These are phyloP conservation scores for Ascochyta lentis DNA, from an alignment of 2,329 filamentous ascomycete species.

Conservation along the genomic window DNA sequence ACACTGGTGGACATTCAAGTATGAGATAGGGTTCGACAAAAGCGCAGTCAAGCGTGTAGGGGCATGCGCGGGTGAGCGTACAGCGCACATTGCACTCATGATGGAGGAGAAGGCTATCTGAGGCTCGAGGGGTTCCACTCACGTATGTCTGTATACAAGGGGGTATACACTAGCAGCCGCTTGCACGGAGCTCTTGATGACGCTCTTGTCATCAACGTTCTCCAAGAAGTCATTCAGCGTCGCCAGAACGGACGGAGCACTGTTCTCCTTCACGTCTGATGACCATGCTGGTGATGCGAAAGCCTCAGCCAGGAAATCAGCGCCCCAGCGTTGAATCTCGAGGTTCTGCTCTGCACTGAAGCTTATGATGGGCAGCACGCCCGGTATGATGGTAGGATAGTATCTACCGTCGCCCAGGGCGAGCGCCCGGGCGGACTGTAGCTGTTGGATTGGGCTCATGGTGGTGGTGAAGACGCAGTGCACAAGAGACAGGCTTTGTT, in stretches of 20 bases:
- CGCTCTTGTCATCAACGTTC: slow-evolving; percentile 73
- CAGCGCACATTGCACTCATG: slow-evolving; percentile 24
- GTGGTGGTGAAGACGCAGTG: slow-evolving; percentile 26
- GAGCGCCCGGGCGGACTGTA: slow-evolving; percentile 88
- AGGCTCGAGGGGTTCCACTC: slow-evolving; percentile 58
- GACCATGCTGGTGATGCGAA: slow-evolving; percentile 90
- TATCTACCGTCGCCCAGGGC: slow-evolving; percentile 85
- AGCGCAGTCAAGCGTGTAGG: slow-evolving; percentile 23
- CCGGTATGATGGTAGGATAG: slow-evolving; percentile 90
- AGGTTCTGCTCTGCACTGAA: slow-evolving; percentile 67
- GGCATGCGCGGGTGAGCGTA: slow-evolving; percentile 21
- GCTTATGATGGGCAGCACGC: slow-evolving; percentile 89
- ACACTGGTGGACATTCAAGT: slow-evolving; percentile 66
- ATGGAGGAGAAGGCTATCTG: slow-evolving; percentile 31
- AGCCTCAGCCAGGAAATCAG: slow-evolving; percentile 93
- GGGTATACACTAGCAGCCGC: slow-evolving; percentile 92
- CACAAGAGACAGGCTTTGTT: slow-evolving; percentile 36
- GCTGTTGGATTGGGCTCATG: slow-evolving; percentile 68
- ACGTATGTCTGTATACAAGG: slow-evolving; percentile 92
- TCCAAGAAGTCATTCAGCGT: slow-evolving; percentile 64
- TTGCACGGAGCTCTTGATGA: slow-evolving; percentile 86
- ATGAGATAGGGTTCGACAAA: slow-evolving; percentile 41
- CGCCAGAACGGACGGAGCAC: slow-evolving; percentile 78
- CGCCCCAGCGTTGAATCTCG: slow-evolving; percentile 92
- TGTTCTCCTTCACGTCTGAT: slow-evolving; percentile 77